Percentiles rank a stretch among this genome's conserved stretches.
phyloP scores from a whole-genome alignment of 75 land plant species.

The Selaginella tamariscina region DNA sequence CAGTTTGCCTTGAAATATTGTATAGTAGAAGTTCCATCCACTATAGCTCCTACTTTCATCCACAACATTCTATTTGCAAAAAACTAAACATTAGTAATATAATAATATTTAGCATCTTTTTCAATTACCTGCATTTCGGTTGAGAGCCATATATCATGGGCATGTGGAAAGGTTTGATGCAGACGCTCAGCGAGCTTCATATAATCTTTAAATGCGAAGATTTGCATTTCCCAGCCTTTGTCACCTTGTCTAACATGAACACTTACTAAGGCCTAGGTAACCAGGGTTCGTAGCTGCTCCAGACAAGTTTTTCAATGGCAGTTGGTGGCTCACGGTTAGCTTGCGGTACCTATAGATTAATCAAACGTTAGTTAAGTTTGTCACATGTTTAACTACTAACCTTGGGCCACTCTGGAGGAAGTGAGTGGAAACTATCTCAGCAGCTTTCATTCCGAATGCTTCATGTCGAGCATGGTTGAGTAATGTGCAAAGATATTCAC shows the following conservation, averaged over 20 bases:
- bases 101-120: not conserved
- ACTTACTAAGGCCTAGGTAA: conserved; percentile 1
- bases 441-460: conserved; percentile 5
- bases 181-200: conserved; percentile 5
- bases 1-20: conserved; percentile 3
- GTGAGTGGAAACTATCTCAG: not conserved
- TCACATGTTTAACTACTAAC: not conserved
- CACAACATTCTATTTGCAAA: not conserved
- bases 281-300: not conserved
- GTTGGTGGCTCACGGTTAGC: not conserved
- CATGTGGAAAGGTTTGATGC: not conserved
- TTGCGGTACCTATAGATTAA: not conserved
- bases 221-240: conserved; percentile 2
- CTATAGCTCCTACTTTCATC: not conserved
- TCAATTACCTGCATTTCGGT: conserved; percentile 6
- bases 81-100: not conserved
- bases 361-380: not conserved
- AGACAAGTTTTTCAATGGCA: conserved; percentile 1
- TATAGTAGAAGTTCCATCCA: conserved; percentile 1
- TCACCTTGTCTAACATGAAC: conserved; percentile 12
- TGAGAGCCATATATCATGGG: conserved; percentile 2
- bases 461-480: conserved; percentile 3
- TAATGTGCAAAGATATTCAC: not conserved
- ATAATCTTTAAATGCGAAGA: not conserved
- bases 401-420: conserved; percentile 3